phyloP scores from a whole-genome alignment of 140 eudicot species.

The Anethum foeniculum region DNA sequence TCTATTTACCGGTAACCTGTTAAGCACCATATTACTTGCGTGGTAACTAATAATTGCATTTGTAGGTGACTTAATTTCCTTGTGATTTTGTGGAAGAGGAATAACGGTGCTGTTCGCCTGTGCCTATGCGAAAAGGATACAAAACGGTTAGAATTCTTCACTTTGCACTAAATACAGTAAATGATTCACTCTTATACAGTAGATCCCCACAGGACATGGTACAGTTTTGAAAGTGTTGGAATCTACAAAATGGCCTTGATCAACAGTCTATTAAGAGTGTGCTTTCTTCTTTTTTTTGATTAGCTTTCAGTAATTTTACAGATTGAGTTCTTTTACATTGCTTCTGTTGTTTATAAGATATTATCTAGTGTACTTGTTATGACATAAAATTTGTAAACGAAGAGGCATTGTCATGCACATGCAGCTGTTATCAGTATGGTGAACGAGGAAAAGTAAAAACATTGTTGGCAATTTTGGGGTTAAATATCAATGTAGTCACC shows the following conservation, averaged over 20 bases:
- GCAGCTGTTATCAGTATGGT: background rate
- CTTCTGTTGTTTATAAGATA: background rate
- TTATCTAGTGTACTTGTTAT: too few species aligned
- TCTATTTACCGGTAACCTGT: conserved; percentile 1
- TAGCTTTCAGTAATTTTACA: background rate
- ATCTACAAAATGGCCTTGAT: too few species aligned
- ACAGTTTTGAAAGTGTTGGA: too few species aligned
- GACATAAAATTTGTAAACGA: background rate
- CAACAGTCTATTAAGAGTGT: too few species aligned
- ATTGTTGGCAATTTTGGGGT: too few species aligned
- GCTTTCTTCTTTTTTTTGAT: background rate
- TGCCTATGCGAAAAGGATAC: conserved; percentile 84
- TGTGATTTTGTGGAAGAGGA: background rate
- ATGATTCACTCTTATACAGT: conserved; percentile 56
- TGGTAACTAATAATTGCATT: too few species aligned
- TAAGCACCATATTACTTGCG: background rate
- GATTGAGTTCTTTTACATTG: background rate
- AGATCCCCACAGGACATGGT: conserved; percentile 85
- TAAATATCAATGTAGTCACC: too few species aligned
- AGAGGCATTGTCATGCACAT: background rate
- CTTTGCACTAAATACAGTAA: conserved; percentile 51
- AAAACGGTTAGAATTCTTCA: conserved; percentile 84
- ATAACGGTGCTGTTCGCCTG: conserved; percentile 40
- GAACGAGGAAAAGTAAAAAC: background rate
- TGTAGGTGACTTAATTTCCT: background rate